These are phyloP conservation scores for Knufia petricola DNA, from an alignment of 2,329 filamentous ascomycete genomes.

Conservation along the genomic window DNA sequence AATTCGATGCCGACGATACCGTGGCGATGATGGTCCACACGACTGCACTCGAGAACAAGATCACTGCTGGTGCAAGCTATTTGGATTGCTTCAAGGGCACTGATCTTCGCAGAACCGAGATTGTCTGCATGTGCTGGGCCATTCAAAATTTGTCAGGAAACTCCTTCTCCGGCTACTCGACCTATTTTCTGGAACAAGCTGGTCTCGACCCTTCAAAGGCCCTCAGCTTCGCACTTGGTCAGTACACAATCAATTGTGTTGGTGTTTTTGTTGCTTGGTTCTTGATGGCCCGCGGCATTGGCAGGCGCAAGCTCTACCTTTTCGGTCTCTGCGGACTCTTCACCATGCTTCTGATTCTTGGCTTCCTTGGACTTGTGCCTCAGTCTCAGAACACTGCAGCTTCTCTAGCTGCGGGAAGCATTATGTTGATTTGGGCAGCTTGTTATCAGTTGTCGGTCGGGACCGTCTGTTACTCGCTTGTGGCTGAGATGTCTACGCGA, in stretches of 20 bases:
- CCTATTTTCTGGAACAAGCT: conserved; percentile 37
- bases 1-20: conserved; percentile 24
- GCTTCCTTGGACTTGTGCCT: conserved; percentile 66
- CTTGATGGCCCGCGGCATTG: conserved; percentile 66
- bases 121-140: conserved; percentile 55
- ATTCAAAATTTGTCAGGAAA: conserved; percentile 57
- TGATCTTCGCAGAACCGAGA: conserved; percentile 69
- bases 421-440: conserved; percentile 76
- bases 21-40: conserved; percentile 33
- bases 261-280: conserved; percentile 36
- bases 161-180: conserved; percentile 56
- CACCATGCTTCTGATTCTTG: conserved; percentile 69
- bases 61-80: conserved; percentile 40
- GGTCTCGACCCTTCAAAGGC: conserved; percentile 29
- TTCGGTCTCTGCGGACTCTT: conserved; percentile 65
- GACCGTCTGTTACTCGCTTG: conserved; percentile 81
- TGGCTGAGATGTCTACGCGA: conserved; percentile 72
- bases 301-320: conserved; percentile 66
- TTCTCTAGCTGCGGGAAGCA: conserved; percentile 68
- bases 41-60: conserved; percentile 24
- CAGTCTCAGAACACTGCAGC: conserved; percentile 39
- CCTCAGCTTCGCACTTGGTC: conserved; percentile 40
- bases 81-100: conserved; percentile 74
- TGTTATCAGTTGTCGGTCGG: conserved; percentile 81
- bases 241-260: conserved; percentile 34